Percentiles rank a stretch among this genome's conserved stretches.
phyloP scores from a whole-genome alignment of 768 basidiomycete species.

The Tricholoma bakamatsutake region DNA sequence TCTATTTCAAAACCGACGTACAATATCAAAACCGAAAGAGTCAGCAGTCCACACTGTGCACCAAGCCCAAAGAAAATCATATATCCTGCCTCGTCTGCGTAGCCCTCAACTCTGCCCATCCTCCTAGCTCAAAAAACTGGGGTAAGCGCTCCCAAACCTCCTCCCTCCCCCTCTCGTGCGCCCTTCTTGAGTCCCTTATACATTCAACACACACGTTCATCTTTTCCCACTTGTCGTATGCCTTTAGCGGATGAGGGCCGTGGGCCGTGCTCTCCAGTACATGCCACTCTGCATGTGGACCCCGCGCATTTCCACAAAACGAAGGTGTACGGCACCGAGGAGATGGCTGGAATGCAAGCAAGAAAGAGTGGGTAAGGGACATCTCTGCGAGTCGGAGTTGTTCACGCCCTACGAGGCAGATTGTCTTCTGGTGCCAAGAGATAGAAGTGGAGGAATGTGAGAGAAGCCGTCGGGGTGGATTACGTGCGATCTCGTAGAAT shows the following conservation, averaged over 20 bases:
- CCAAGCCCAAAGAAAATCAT: background rate
- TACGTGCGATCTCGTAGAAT: conserved; percentile 43
- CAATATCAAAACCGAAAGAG: no score
- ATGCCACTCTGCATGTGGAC: conserved; percentile 40
- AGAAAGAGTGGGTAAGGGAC: conserved; percentile 35
- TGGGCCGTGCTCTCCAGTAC: conserved; percentile 27
- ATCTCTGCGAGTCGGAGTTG: conserved; percentile 35
- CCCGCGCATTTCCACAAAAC: conserved; percentile 28
- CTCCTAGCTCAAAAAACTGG: conserved; percentile 30
- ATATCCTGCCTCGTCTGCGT: conserved; percentile 15
- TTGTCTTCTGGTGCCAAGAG: conserved; percentile 33
- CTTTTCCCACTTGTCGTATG: conserved; percentile 28
- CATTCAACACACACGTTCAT: conserved; percentile 32
- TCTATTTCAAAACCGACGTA: background rate
- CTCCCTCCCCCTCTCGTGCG: conserved; percentile 27
- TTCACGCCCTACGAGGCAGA: conserved; percentile 36
- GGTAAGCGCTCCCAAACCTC: conserved; percentile 37
- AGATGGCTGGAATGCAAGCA: conserved; percentile 32
- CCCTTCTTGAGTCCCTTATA: conserved; percentile 23
- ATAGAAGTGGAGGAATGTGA: conserved; percentile 29
- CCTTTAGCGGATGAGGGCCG: conserved; percentile 28
- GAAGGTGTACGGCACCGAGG: conserved; percentile 23
- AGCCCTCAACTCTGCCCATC: conserved; percentile 29
- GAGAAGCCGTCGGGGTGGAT: conserved; percentile 30
- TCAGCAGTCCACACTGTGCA: background rate